Percentiles rank a stretch among this genome's conserved stretches.
Conservation (phyloP, 306 rosid species). For the Rosa persica region DNA sequence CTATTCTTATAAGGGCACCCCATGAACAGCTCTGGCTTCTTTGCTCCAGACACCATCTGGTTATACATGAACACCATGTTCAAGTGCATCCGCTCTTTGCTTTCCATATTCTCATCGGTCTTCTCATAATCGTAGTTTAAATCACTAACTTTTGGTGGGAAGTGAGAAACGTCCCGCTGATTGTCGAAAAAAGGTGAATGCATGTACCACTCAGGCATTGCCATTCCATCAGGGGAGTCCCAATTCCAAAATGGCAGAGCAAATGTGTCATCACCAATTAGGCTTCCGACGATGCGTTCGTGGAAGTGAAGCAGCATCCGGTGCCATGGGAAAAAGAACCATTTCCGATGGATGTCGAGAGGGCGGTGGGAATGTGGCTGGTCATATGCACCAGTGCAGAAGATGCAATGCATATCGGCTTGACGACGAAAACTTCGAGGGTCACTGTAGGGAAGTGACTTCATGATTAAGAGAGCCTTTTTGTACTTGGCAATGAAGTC, state of each 20-base stretch:
- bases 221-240: constrained; percentile 28
- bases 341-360: constrained; percentile 14
- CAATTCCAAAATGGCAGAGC: constrained; percentile 35
- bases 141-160: constrained; percentile 10
- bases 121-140: neutral
- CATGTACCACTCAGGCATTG: constrained; percentile 8
- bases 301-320: constrained; percentile 25
- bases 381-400: constrained; percentile 29
- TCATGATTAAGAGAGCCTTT: constrained; percentile 18
- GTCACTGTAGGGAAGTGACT: constrained; percentile 20
- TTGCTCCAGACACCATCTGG: constrained; percentile 22
- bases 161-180: constrained; percentile 17
- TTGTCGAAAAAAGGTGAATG: neutral
- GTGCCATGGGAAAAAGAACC: constrained; percentile 32
- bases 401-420: constrained; percentile 24
- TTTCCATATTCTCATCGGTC: neutral
- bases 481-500: constrained; percentile 20
- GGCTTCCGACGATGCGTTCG: constrained; percentile 21
- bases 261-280: constrained; percentile 25
- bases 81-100: neutral
- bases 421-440: constrained; percentile 28
- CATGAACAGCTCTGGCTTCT: constrained; percentile 28
- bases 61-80: constrained; percentile 24
- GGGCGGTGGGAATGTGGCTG: neutral
- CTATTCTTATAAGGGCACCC: constrained; percentile 16